A percentile compares a stretch with the other conserved stretches of the same genome.
phyloP scores from a whole-genome alignment of 441 rosid genomes.

The Oxalis stricta region DNA sequence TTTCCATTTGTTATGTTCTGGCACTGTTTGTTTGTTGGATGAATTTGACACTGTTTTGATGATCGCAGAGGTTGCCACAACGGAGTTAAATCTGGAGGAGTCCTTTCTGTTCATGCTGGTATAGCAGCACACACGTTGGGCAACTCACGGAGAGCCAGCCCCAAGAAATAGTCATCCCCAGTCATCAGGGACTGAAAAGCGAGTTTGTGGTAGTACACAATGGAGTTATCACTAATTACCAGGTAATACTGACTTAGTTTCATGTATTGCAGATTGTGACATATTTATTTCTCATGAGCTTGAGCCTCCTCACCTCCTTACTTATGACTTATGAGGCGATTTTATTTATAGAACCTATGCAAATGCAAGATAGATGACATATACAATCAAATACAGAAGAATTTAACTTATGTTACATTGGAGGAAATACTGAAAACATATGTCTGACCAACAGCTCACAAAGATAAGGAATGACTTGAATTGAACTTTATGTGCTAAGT shows the following conservation, averaged over 20 bases:
- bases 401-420: too few species aligned
- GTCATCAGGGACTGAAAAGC: constrained; percentile 63
- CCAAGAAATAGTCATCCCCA: constrained; percentile 94
- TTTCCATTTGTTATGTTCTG: background rate
- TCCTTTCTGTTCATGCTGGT: constrained; percentile 62
- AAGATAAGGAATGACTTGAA: too few species aligned
- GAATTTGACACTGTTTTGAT: constrained; percentile 7
- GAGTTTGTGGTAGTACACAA: constrained; percentile 93
- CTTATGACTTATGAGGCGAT: too few species aligned
- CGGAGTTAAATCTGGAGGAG: constrained; percentile 58
- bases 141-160: constrained; percentile 94
- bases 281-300: too few species aligned
- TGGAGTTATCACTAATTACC: constrained; percentile 75
- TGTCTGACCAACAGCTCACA: too few species aligned
- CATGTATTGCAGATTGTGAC: too few species aligned
- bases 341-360: too few species aligned
- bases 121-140: constrained; percentile 98
- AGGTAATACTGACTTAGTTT: too few species aligned
- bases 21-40: background rate
- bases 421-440: too few species aligned
- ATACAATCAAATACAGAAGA: too few species aligned
- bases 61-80: constrained; percentile 48
- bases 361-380: too few species aligned
- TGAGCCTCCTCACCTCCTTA: too few species aligned
- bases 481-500: background rate